These are phyloP conservation scores for Alternaria solani DNA, from an alignment of 2,329 filamentous ascomycete species.

Conservation along the genomic window DNA sequence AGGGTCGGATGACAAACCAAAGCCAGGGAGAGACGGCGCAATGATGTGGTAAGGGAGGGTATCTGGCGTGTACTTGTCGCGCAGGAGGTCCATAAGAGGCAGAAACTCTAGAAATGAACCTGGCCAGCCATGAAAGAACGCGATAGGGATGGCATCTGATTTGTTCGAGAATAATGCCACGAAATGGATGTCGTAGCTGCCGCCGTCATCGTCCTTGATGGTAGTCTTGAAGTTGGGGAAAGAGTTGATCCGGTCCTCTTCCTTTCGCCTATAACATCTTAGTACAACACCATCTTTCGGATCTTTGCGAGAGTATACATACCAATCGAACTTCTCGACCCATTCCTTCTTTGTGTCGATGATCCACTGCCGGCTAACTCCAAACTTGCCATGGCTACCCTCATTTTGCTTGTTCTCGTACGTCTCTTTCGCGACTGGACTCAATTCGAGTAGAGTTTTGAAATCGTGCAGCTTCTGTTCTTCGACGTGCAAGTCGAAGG, in stretches of 20 bases:
- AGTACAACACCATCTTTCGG: neutral
- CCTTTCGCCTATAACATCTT: conserved; percentile 40
- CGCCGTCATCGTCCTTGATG: conserved; percentile 52
- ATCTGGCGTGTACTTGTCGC: conserved; percentile 58
- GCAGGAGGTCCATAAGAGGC: conserved; percentile 58
- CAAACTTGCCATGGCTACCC: conserved; percentile 39
- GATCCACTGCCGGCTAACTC: conserved; percentile 44
- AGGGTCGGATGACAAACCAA: conserved; percentile 59
- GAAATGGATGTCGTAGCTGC: conserved; percentile 60
- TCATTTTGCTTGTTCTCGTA: conserved; percentile 40
- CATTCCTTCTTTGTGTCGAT: conserved; percentile 39
- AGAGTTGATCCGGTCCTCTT: conserved; percentile 57
- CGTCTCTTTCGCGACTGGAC: conserved; percentile 42
- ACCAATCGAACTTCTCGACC: conserved; percentile 49
- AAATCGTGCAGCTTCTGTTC: conserved; percentile 43
- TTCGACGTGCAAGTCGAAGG: conserved; percentile 37
- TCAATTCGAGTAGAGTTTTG: conserved; percentile 38
- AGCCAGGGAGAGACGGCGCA: conserved; percentile 65
- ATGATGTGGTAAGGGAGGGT: conserved; percentile 66
- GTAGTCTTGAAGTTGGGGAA: conserved; percentile 60
- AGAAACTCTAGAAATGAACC: conserved; percentile 64
- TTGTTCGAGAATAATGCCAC: conserved; percentile 62
- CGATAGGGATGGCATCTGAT: conserved; percentile 59
- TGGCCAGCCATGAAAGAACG: conserved; percentile 66
- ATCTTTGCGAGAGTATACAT: neutral